Conservation (phyloP, 2,329 filamentous ascomycete genomes). For the Nigrospora sphaerica region DNA sequence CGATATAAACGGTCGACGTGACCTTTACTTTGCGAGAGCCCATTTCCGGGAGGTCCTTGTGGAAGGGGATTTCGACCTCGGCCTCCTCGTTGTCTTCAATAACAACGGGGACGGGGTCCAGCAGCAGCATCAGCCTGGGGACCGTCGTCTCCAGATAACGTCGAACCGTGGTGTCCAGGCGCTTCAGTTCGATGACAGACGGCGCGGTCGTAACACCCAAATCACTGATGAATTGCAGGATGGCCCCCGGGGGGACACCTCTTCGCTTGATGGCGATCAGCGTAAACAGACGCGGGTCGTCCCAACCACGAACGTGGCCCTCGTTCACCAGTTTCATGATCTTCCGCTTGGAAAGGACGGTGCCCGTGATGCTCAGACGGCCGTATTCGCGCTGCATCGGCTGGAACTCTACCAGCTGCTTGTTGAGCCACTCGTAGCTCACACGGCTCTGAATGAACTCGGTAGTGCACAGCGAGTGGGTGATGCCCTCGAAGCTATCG, state of each 20-base stretch:
- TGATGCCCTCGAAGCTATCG: constrained; percentile 87
- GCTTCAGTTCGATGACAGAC: constrained; percentile 69
- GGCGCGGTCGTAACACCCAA: constrained; percentile 81
- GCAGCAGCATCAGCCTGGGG: constrained; percentile 80
- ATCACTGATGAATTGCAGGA: constrained; percentile 85
- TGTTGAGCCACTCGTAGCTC: constrained; percentile 87
- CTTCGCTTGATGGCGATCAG: constrained; percentile 76
- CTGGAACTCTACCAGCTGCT: constrained; percentile 73
- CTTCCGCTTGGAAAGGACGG: constrained; percentile 80
- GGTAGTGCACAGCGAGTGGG: constrained; percentile 86
- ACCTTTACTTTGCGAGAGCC: constrained; percentile 56
- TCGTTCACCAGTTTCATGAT: constrained; percentile 73
- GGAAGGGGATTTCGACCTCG: constrained; percentile 69
- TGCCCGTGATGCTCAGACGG: constrained; percentile 71
- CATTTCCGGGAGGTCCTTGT: constrained; percentile 68
- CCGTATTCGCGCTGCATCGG: constrained; percentile 89
- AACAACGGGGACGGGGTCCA: constrained; percentile 76
- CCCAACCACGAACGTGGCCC: constrained; percentile 78
- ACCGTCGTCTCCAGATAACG: constrained; percentile 84
- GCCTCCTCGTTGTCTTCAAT: constrained; percentile 73
- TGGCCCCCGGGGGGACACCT: constrained; percentile 80
- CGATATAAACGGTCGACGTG: constrained; percentile 78
- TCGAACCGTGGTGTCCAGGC: constrained; percentile 81
- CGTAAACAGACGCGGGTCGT: constrained; percentile 86
- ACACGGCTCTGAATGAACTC: constrained; percentile 82